These are phyloP conservation scores for Acacia pycnantha DNA, from an alignment of 331 rosid genomes.

Conservation along the genomic window DNA sequence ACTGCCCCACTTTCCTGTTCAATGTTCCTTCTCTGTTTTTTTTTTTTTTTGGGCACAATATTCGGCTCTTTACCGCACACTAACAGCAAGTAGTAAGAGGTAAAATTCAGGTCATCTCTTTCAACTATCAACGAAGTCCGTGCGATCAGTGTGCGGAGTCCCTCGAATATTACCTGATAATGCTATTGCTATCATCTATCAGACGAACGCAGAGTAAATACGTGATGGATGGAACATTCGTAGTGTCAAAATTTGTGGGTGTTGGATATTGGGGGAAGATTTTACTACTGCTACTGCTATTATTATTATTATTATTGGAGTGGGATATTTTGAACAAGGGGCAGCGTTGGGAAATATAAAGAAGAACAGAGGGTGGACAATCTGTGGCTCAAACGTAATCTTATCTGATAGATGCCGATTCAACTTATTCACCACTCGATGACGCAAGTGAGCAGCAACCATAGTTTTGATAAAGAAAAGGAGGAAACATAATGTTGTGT, in stretches of 20 bases:
- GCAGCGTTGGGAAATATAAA: conserved; percentile 29
- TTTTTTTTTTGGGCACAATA: too few relatives aligned
- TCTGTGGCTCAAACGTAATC: conserved; percentile 65
- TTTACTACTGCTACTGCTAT: neutral
- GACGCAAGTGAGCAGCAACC: conserved; percentile 37
- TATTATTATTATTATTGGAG: neutral
- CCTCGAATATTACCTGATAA: neutral
- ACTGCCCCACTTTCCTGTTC: too few relatives aligned
- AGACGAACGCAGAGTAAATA: neutral
- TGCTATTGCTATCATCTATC: neutral
- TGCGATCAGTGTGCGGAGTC: neutral
- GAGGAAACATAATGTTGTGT: conserved; percentile 3
- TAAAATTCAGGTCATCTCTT: neutral
- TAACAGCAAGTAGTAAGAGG: neutral
- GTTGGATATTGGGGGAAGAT: neutral
- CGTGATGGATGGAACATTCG: neutral
- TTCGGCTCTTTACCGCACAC: neutral
- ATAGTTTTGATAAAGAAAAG: conserved; percentile 24
- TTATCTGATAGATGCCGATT: conserved; percentile 57
- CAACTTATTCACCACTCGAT: conserved; percentile 70
- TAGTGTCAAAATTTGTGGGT: neutral
- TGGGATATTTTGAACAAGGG: conserved; percentile 14
- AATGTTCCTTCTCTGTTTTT: too few relatives aligned
- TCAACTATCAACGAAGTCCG: neutral
- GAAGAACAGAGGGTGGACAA: conserved; percentile 11